Percentiles rank a stretch among this genome's conserved stretches.
Conservation (phyloP, 1,284 basidiomycete species). For the Microbotryomycetes sp. region DNA sequence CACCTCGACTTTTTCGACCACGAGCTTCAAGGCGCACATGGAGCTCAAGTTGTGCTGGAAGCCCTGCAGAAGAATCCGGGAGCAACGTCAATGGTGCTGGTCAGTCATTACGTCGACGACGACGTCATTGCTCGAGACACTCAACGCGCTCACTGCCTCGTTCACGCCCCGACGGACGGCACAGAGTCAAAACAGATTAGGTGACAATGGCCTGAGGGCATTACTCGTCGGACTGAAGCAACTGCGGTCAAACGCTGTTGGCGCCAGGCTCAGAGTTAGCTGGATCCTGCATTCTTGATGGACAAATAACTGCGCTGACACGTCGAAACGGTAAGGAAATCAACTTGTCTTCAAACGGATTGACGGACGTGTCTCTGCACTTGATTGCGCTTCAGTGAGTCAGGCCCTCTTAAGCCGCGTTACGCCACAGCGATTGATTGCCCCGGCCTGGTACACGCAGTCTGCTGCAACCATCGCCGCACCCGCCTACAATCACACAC, state of each 20-base stretch:
- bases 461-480: slow-evolving; percentile 20
- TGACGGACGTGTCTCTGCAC: slow-evolving; percentile 24
- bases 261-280: slow-evolving; percentile 16
- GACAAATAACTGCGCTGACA: too few species aligned
- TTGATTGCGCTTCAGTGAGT: slow-evolving; percentile 25
- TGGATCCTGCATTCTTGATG: too few species aligned
- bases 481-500: slow-evolving; percentile 17
- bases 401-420: too few species aligned
- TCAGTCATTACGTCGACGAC: too few species aligned
- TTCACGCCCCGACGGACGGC: neutral
- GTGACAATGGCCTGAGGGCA: slow-evolving; percentile 23
- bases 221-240: slow-evolving; percentile 24
- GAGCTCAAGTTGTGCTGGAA: slow-evolving; percentile 8
- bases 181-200: slow-evolving; percentile 12
- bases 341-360: slow-evolving; percentile 13
- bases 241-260: slow-evolving; percentile 15
- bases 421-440: neutral
- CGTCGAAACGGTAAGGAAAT: too few species aligned
- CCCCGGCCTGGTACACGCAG: neutral
- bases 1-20: slow-evolving; percentile 26
- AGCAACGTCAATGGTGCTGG: slow-evolving; percentile 13
- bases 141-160: neutral
- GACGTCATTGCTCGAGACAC: neutral
- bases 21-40: slow-evolving; percentile 7
- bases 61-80: slow-evolving; percentile 17